Base-by-base conservation (phyloP, 1,284 basidiomycete genomes). In the Moniliophthora roreri region DNA sequence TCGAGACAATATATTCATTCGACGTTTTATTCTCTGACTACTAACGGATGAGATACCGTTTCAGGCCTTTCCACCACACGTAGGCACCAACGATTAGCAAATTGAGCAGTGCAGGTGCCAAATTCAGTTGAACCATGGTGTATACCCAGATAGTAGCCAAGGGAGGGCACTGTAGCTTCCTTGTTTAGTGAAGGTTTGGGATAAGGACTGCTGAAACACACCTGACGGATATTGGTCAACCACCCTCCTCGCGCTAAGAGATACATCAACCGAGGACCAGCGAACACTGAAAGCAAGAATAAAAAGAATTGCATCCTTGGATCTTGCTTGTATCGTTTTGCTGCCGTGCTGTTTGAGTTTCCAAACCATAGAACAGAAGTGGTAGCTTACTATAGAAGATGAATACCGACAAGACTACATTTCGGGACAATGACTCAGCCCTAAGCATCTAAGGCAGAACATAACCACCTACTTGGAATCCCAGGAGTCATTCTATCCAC, bases 81-180 rank as follows among this genome's bases (percentile, higher is more conserved):
- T 80, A 91, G 40, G 60, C 62, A 3, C 74, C 79, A 24, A 86
- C 78, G 7, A 76, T 52, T 2, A 66, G 52, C n/a, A 91, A 70
- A 58, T 79, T 83, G 21, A 81, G 54, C 1, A 82, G 70, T 4
- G 88, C 84, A n/a, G 80, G 79, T 2, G 73, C 74, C 21, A 91
- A 67, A 50, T 85, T 79, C 18, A 90, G 73, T 56, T 89, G 85
- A 8, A 89, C 72, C 42, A 90, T 72, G 1, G 79, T 75, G 60
- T 87, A 91, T 10, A 91, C 72, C 89, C 89, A 91, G 5, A 86
- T 62, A 0, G 88, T 90, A 4, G 84, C 84, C 40, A 91, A 69
- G 18, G 90, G 85, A 18, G 89, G 88, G 57, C 79, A 79, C 89
- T 91, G 60, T 8, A 28, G 7, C 5, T 15, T 26, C 10, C 26